A percentile compares a stretch with the other conserved stretches of the same genome.
Conservation (phyloP, 1,284 basidiomycete genomes). For the Malassezia japonica region DNA sequence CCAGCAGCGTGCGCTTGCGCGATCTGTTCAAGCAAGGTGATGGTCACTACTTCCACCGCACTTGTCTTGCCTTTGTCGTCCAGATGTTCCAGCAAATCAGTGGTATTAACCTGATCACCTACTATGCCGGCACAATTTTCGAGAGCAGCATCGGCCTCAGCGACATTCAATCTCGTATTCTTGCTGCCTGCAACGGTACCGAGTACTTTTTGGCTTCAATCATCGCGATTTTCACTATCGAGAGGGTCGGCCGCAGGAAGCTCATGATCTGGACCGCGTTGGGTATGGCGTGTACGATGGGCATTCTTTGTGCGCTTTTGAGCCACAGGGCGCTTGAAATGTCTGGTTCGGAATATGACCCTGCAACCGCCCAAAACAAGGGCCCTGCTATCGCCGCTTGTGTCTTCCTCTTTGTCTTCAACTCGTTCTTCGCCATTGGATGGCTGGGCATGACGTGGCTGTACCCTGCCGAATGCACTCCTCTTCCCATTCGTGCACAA, state of each 20-base stretch:
- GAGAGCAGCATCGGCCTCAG: slow-evolving; percentile 35
- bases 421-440: slow-evolving; percentile 43
- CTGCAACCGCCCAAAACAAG: neutral
- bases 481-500: slow-evolving; percentile 35
- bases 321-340: slow-evolving; percentile 1
- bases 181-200: slow-evolving; percentile 43
- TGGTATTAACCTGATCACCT: slow-evolving; percentile 42
- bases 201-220: slow-evolving; percentile 46
- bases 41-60: slow-evolving; percentile 44
- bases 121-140: slow-evolving; percentile 44
- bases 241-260: slow-evolving; percentile 37
- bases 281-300: slow-evolving; percentile 38
- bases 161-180: slow-evolving; percentile 33
- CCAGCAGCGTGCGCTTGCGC: slow-evolving; percentile 18
- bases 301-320: slow-evolving; percentile 21
- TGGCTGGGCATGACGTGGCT: slow-evolving; percentile 48
- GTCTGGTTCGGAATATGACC: neutral
- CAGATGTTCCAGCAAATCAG: slow-evolving; percentile 47
- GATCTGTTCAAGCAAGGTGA: slow-evolving; percentile 42
- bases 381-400: slow-evolving; percentile 5
- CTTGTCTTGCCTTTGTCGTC: slow-evolving; percentile 33
- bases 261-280: slow-evolving; percentile 39
- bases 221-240: slow-evolving; percentile 41
- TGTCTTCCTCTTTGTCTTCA: slow-evolving; percentile 29
- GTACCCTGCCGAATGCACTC: slow-evolving; percentile 47